These are phyloP conservation scores for Penicillium taxi DNA, from an alignment of 495 filamentous ascomycete genomes.

Conservation along the genomic window DNA sequence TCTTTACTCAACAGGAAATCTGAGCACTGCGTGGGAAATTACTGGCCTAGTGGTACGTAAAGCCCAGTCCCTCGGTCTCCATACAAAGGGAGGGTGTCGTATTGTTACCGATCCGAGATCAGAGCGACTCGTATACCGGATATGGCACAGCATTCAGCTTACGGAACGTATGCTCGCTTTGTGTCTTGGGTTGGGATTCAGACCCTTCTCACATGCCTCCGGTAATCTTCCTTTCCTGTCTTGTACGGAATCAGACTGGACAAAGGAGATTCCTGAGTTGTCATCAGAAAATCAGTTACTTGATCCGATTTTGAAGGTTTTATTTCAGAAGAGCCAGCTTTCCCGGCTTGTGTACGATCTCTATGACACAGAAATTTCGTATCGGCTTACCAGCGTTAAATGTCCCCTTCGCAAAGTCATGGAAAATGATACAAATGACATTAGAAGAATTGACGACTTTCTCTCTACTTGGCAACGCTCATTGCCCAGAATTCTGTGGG, in stretches of 20 bases:
- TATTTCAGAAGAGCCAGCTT: too few relatives aligned
- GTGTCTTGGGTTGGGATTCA: slow-evolving; percentile 9
- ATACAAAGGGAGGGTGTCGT: not conserved
- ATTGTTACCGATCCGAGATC: not conserved
- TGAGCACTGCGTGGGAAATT: slow-evolving; percentile 7
- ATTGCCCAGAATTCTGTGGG: not conserved
- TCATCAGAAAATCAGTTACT: too few relatives aligned
- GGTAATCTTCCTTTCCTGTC: slow-evolving; percentile 5
- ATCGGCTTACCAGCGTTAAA: too few relatives aligned
- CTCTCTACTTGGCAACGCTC: not conserved
- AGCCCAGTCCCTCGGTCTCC: slow-evolving; percentile 7
- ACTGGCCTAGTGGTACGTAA: slow-evolving; percentile 5
- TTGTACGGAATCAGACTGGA: not conserved
- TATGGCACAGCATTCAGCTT: slow-evolving; percentile 14
- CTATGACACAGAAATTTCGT: too few relatives aligned
- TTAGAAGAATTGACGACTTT: not conserved
- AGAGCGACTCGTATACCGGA: slow-evolving; percentile 4
- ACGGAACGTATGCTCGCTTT: slow-evolving; percentile 9
- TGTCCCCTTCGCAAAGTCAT: too few relatives aligned
- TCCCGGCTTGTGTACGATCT: too few relatives aligned
- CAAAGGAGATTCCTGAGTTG: not conserved
- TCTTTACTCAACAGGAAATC: slow-evolving; percentile 9
- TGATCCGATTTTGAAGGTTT: too few relatives aligned
- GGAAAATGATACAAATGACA: too few relatives aligned
- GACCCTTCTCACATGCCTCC: slow-evolving; percentile 4